These are phyloP conservation scores for Sporothrix inflata DNA, from an alignment of 2,329 filamentous ascomycete genomes.

Conservation along the genomic window DNA sequence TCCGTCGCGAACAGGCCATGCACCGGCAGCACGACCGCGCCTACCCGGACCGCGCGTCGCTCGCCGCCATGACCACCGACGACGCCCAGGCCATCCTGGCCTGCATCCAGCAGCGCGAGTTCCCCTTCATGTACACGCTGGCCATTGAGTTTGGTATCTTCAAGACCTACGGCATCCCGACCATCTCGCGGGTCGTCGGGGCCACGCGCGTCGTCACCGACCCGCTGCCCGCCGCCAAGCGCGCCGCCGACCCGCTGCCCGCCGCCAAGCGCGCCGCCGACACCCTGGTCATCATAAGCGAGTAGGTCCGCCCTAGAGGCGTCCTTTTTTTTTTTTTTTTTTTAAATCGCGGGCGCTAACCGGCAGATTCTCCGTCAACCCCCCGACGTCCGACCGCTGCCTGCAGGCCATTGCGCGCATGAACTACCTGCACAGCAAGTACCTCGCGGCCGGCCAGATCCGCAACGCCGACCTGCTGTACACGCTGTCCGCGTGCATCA, in stretches of 20 bases:
- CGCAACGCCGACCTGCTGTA: slow-evolving; percentile 45
- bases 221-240: slow-evolving; percentile 42
- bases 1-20: slow-evolving; percentile 41
- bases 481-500: slow-evolving; percentile 60
- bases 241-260: slow-evolving; percentile 42
- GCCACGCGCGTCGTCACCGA: slow-evolving; percentile 44
- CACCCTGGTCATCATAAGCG: slow-evolving; percentile 44
- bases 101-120: slow-evolving; percentile 42
- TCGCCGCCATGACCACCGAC: slow-evolving; percentile 47
- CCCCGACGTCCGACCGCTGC: slow-evolving; percentile 43
- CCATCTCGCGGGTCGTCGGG: slow-evolving; percentile 44
- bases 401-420: slow-evolving; percentile 45
- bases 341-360: too few relatives aligned
- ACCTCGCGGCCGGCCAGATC: slow-evolving; percentile 43
- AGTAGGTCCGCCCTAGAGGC: slow-evolving; percentile 33
- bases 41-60: slow-evolving; percentile 42
- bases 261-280: slow-evolving; percentile 47
- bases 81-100: slow-evolving; percentile 52
- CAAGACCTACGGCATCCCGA: slow-evolving; percentile 49
- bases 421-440: slow-evolving; percentile 46
- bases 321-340: too few relatives aligned
- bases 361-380: slow-evolving; percentile 44
- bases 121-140: slow-evolving; percentile 45
- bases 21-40: slow-evolving; percentile 33
- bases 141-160: slow-evolving; percentile 47